Evolutionary conservation across 2,329 filamentous ascomycete genomes (phyloP).

Genomic region (Fusarium sp.): DNA sequence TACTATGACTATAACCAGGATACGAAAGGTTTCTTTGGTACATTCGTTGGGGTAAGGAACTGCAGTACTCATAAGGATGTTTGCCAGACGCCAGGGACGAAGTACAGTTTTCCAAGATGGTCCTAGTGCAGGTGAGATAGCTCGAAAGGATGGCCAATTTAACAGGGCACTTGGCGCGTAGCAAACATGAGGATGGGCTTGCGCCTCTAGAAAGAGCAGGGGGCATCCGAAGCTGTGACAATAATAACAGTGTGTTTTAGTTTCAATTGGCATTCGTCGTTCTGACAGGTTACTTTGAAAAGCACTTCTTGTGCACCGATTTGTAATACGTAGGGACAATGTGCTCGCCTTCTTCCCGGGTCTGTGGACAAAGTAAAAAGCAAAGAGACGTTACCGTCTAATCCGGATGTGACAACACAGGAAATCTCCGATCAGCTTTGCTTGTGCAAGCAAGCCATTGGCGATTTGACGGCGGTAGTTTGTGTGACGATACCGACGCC

Average conservation of each 20-base stretch:
- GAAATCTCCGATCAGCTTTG: slow-evolving; percentile 17
- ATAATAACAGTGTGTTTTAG: neutral
- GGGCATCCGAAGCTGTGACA: neutral
- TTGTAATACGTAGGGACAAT: neutral
- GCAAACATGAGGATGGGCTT: neutral
- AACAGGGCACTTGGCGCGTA: slow-evolving; percentile 1
- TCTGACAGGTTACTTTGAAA: neutral
- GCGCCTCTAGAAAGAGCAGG: slow-evolving; percentile 5
- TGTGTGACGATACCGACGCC: slow-evolving; percentile 26
- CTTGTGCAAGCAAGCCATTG: neutral
- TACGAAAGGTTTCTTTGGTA: neutral
- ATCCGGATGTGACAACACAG: slow-evolving; percentile 1
- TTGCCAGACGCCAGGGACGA: slow-evolving; percentile 3
- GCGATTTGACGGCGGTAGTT: neutral
- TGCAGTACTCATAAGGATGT: neutral
- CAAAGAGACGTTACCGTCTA: slow-evolving; percentile 5
- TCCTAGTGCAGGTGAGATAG: neutral
- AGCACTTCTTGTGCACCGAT: neutral
- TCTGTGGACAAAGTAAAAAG: slow-evolving; percentile 15
- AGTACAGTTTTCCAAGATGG: neutral
- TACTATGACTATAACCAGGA: neutral
- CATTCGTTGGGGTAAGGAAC: neutral
- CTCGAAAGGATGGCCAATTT: neutral
- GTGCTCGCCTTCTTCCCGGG: neutral
- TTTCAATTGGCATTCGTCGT: neutral